These are phyloP conservation scores for Berkeleyomyces basicola DNA, from an alignment of 2,329 filamentous ascomycete species.

Conservation along the genomic window DNA sequence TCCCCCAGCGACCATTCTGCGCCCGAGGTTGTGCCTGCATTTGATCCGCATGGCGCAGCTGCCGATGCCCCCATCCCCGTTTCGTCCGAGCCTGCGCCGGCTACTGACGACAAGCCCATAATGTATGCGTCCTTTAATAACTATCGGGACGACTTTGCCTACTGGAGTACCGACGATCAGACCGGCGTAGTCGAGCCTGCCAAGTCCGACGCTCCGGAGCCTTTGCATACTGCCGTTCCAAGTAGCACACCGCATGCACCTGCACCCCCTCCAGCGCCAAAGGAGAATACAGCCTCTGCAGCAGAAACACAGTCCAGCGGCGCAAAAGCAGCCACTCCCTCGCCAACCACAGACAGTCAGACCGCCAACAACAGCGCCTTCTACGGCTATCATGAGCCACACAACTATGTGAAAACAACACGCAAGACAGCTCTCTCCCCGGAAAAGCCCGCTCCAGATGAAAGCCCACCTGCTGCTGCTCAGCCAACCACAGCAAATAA, in stretches of 20 bases:
- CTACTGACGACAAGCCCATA: neutral
- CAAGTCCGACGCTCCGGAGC: neutral
- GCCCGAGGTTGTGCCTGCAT: neutral
- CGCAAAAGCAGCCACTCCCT: too few relatives aligned
- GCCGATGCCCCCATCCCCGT: conserved; percentile 2
- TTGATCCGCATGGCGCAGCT: neutral
- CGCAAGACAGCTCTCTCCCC: neutral
- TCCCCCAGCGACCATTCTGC: neutral
- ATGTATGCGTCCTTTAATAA: conserved; percentile 12
- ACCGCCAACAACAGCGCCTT: neutral
- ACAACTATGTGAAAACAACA: neutral
- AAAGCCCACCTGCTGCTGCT: too few relatives aligned
- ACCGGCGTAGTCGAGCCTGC: neutral
- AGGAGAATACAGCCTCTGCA: too few relatives aligned
- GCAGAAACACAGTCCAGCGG: too few relatives aligned
- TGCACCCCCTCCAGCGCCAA: too few relatives aligned
- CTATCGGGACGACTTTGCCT: conserved; percentile 9
- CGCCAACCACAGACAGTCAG: neutral
- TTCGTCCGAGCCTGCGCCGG: neutral
- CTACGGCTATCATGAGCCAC: neutral
- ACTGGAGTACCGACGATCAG: neutral
- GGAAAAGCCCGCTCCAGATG: too few relatives aligned
- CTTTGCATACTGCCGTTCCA: neutral
- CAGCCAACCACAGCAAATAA: neutral
- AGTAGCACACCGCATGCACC: neutral